Evolutionary conservation across 2,329 filamentous ascomycete species (phyloP), one percentile per base, ranked within the genome.

Genomic region (Ophiocordyceps camponoti-saundersi): DNA sequence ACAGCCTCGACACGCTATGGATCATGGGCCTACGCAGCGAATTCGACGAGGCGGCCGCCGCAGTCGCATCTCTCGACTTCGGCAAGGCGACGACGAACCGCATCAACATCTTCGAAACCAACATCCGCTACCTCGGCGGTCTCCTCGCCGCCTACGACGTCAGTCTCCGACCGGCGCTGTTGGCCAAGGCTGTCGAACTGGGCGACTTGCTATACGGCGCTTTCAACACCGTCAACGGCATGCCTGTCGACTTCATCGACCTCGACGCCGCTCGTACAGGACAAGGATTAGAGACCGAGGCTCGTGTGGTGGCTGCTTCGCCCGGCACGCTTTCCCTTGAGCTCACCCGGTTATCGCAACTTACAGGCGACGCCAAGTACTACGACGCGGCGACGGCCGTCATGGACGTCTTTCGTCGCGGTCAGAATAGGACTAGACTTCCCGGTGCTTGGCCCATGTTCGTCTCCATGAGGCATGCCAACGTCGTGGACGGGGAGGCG

Each of bases 381-480:
- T 86, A 82, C 57, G 80, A 85, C 57, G 82, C 80, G 6, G 71
- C 83, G 49, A 73, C 79, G 29, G 70, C 74, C 6, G 75, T 89
- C 46, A 86, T 80, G 53, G 70, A 84, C 48, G 68, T 79, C 18
- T 73, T 89, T 50, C 72, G 82, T 49, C 62, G 67, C 4, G 72
- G 73, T 47, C 85, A 90, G 64, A 73, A 75, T 51, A 62, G 70
- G 16, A 88, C 84, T 0, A 68, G 64, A 16, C 60, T 89, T 1
- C 83, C 84, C 0, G 85, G 85, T 0, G 68, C 88, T 61, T 89
- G 83, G 82, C 83, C 84, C 1, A 69, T 78, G 45, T 68, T 64
- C 48, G 62, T 87, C 11, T 79, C 81, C 55, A 76, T 57, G 72
- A 68, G 50, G 67, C 70, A 44, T 70, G 71, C 59, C 60, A 68